phyloP scores from a whole-genome alignment of 2,329 filamentous ascomycete species.

The Aspergillus sp. region DNA sequence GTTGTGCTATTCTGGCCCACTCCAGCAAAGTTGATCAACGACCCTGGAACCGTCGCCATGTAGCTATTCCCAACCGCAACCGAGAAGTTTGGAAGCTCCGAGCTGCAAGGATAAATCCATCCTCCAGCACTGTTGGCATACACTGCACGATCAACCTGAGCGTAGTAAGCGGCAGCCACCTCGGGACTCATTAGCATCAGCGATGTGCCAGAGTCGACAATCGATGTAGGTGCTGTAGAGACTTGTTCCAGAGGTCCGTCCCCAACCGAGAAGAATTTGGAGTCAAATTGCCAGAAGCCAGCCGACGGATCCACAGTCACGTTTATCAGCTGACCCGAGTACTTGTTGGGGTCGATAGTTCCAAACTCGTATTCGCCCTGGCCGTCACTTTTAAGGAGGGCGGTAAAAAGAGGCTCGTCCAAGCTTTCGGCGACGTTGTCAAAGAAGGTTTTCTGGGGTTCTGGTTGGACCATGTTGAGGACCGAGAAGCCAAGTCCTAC shows the following conservation, averaged over 20 bases:
- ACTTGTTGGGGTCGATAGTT: slow-evolving; percentile 57
- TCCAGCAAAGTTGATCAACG: slow-evolving; percentile 50
- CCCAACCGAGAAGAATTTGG: slow-evolving; percentile 51
- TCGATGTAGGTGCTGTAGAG: slow-evolving; percentile 37
- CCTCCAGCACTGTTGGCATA: slow-evolving; percentile 40
- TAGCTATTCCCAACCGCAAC: slow-evolving; percentile 48
- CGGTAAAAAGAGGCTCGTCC: slow-evolving; percentile 62
- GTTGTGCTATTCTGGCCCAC: slow-evolving; percentile 40
- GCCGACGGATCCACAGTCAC: slow-evolving; percentile 53
- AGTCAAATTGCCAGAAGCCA: slow-evolving; percentile 65
- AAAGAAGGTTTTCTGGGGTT: slow-evolving; percentile 64
- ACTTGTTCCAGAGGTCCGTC: slow-evolving; percentile 31
- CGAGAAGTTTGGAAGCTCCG: slow-evolving; percentile 48
- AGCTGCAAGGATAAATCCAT: slow-evolving; percentile 54
- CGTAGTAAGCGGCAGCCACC: slow-evolving; percentile 56
- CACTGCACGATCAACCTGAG: slow-evolving; percentile 46
- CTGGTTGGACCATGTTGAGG: slow-evolving; percentile 59
- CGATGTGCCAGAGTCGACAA: slow-evolving; percentile 64
- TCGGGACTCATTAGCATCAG: slow-evolving; percentile 55
- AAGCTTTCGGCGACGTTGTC: slow-evolving; percentile 60
- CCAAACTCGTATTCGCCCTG: slow-evolving; percentile 69
- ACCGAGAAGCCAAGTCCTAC: slow-evolving; percentile 61
- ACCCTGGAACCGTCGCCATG: slow-evolving; percentile 49
- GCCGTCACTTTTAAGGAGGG: slow-evolving; percentile 55
- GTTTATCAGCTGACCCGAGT: slow-evolving; percentile 56